phyloP scores from a whole-genome alignment of 1,284 basidiomycete genomes.

The Moniliella sp. region DNA sequence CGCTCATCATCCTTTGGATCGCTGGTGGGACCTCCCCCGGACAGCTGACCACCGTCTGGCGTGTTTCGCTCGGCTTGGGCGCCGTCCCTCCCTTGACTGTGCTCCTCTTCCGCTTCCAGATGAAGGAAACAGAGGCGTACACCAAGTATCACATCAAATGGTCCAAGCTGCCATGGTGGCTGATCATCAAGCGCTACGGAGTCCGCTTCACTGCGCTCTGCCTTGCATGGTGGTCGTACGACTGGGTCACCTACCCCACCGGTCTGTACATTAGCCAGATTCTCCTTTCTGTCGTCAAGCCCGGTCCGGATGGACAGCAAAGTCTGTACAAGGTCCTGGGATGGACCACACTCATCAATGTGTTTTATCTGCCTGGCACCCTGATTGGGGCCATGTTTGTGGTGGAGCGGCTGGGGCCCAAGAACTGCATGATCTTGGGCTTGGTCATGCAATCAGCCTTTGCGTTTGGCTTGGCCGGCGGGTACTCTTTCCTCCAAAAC shows the following conservation, averaged over 20 bases:
- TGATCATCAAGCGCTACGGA: constrained; percentile 74
- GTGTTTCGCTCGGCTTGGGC: constrained; percentile 68
- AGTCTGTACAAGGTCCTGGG: constrained; percentile 8
- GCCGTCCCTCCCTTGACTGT: constrained; percentile 57
- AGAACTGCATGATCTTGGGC: constrained; percentile 20
- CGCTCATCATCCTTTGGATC: constrained; percentile 40
- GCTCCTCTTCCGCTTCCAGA: constrained; percentile 63
- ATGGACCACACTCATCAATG: constrained; percentile 36
- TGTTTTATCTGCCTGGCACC: constrained; percentile 44
- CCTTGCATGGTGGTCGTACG: constrained; percentile 62
- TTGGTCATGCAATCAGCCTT: constrained; percentile 21
- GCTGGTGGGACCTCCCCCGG: constrained; percentile 43
- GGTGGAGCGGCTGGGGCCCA: constrained; percentile 36
- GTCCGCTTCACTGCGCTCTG: constrained; percentile 48
- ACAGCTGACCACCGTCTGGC: constrained; percentile 37
- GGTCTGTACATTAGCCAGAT: too few species aligned
- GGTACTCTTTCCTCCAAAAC: constrained; percentile 10
- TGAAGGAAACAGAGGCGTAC: constrained; percentile 51
- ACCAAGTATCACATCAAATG: constrained; percentile 55
- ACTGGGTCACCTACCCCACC: constrained; percentile 38
- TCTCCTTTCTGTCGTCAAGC: constrained; percentile 53
- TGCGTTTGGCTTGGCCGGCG: constrained; percentile 41
- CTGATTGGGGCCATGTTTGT: constrained; percentile 52
- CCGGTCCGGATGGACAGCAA: constrained; percentile 2
- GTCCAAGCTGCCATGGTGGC: constrained; percentile 49